Evolutionary conservation across 352 stramenopile genomes (phyloP).

Genomic region (Phytophthora niederhauseri): DNA sequence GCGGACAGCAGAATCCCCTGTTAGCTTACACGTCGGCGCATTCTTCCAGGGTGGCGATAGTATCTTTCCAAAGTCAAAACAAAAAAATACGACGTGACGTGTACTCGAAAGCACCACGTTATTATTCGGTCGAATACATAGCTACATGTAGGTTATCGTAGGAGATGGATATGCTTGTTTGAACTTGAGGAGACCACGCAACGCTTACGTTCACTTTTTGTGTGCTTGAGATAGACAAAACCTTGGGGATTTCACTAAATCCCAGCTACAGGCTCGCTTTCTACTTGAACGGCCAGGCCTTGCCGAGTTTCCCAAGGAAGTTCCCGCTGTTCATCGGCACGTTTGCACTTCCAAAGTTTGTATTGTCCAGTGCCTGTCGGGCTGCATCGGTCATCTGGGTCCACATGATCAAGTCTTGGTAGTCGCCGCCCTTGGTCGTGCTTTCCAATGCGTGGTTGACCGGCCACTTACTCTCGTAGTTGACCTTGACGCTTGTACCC

Average conservation of each 20-base stretch:
- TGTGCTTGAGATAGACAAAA: not conserved
- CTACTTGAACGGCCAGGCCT: not conserved
- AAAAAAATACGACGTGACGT: too few relatives aligned
- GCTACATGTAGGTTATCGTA: too few relatives aligned
- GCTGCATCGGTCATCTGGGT: not conserved
- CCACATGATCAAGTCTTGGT: conserved; percentile 6
- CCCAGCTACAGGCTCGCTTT: not conserved
- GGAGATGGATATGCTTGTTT: too few relatives aligned
- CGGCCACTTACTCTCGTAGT: conserved; percentile 4
- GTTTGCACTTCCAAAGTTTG: conserved; percentile 1
- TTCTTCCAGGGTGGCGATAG: too few relatives aligned
- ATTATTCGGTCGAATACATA: too few relatives aligned
- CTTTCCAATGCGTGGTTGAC: conserved; percentile 1
- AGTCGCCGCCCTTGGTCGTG: conserved; percentile 1
- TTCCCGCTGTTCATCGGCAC: not conserved
- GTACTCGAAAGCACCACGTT: too few relatives aligned
- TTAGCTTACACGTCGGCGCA: too few relatives aligned
- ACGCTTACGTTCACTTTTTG: not conserved
- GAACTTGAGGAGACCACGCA: not conserved
- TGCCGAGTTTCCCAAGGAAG: conserved; percentile 1
- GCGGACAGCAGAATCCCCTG: too few relatives aligned
- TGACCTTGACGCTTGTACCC: not conserved
- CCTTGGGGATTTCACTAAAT: not conserved
- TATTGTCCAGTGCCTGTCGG: not conserved
- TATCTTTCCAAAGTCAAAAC: too few relatives aligned